phyloP scores from a whole-genome alignment of 176 grass and related monocot genomes.

The Carex pumila region DNA sequence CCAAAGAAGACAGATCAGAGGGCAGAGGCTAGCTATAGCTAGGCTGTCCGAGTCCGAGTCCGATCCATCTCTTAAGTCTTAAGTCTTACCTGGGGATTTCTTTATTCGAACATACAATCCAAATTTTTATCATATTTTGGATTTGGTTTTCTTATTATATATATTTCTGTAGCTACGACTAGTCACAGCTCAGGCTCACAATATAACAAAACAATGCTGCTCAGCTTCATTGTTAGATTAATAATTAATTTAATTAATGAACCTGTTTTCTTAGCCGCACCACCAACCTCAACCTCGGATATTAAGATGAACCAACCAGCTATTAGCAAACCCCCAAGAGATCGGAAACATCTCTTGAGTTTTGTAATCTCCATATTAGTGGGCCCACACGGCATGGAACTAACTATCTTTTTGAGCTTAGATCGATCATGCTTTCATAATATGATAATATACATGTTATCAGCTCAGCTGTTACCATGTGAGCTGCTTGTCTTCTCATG shows the following conservation, averaged over 20 bases:
- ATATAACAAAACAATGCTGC: background rate
- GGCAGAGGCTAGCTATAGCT: too few species aligned
- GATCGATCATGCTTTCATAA: background rate
- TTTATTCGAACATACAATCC: background rate
- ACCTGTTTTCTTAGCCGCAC: too few species aligned
- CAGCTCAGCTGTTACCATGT: background rate
- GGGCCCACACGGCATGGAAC: slow-evolving; percentile 1
- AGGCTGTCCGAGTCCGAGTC: too few species aligned
- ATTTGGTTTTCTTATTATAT: background rate
- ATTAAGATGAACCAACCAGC: background rate
- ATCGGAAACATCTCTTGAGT: background rate
- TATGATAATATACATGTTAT: background rate
- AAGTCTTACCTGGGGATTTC: background rate
- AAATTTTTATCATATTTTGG: background rate
- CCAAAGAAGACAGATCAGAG: background rate
- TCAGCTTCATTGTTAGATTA: too few species aligned
- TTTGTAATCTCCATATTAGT: background rate
- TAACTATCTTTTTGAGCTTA: background rate
- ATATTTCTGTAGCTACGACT: background rate
- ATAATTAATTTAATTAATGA: too few species aligned
- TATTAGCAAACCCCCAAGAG: background rate
- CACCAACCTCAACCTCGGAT: too few species aligned
- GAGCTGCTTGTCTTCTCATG: background rate
- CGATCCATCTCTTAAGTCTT: too few species aligned
- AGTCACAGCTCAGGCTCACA: slow-evolving; percentile 20